Base-by-base conservation (phyloP, 441 rosid genomes). In the Pelargonium fulgidum region DNA sequence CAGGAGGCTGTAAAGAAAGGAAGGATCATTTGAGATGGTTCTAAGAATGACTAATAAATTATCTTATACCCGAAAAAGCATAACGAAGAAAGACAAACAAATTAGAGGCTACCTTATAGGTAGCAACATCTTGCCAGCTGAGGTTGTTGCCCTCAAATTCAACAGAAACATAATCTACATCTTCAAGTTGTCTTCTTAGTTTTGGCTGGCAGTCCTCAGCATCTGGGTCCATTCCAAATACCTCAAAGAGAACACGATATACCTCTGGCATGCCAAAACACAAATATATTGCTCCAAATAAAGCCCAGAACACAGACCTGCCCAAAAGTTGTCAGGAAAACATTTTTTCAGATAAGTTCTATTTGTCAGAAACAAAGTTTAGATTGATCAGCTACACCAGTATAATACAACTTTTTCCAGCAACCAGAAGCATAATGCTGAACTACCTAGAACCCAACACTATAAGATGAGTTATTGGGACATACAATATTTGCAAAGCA, bases 191-290 rank as follows among this genome's bases (percentile, higher is more conserved):
- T 75, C 97, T 89, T 70, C 99, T 86, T 44, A 86, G 71, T 66
- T 83, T 87, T 63, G 99, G 99, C 59, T 89, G 93, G 81, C 96
- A 91, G 5, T 91, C 97, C 58, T 91, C 96, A 3, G 88, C 89
- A n/a, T 91, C 97, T 17, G 96, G 96, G 69, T 93, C 99, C 99
- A 93, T 88, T 73, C 93, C 99, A 70, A 93, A 91, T 6, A 93
- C 99, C 82, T 93, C 97, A 67, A 93, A 93, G 68, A 93, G 95
- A 33, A 89, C 86, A 56, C 93, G 92, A 70, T 89, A 93, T 56
- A 93, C 99, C 82, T 93, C 97, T 13, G 97, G 99, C 92, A 93
- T 83, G 63, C 97, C 99, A 76, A 86, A 93, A 68, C 97, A 89
- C 47, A 93, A 72, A 79, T 91, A 93, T 76, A 91, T 93, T 24